phyloP scores from a whole-genome alignment of 345 rosid genomes.

The Rhizophora mangle region DNA sequence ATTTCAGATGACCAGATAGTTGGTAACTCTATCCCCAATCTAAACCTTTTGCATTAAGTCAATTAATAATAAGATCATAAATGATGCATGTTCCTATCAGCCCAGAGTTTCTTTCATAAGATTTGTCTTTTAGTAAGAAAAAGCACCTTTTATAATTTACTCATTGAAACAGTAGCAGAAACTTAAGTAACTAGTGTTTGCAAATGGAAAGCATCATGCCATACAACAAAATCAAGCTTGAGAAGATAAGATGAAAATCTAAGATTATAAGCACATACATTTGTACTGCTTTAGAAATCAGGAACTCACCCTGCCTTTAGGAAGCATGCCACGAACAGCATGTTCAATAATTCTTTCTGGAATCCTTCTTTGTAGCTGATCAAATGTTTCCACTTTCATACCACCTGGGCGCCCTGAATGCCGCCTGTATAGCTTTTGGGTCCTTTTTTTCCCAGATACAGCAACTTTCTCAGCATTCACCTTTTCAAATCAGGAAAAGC shows the following conservation, averaged over 20 bases:
- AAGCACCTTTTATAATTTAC: background rate
- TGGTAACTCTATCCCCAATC: background rate
- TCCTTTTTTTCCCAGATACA: conserved; percentile 89
- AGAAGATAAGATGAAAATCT: no score
- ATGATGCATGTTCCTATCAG: no score
- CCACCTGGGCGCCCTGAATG: conserved; percentile 99
- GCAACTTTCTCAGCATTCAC: conserved; percentile 96
- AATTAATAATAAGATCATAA: background rate
- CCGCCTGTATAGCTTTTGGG: conserved; percentile 93
- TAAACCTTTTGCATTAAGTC: background rate
- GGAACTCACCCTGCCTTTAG: conserved; percentile 86
- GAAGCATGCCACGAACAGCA: conserved; percentile 99
- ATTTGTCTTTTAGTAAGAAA: no score
- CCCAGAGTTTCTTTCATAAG: no score
- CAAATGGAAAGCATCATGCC: background rate
- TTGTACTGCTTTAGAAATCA: conserved; percentile 6
- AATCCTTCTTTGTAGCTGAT: conserved; percentile 84
- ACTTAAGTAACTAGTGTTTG: background rate
- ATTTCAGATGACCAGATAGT: background rate
- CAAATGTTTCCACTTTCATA: conserved; percentile 89
- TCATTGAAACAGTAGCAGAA: background rate
- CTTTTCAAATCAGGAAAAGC: conserved; percentile 25
- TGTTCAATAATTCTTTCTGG: conserved; percentile 97
- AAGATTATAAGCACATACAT: background rate
- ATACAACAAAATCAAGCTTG: background rate